phyloP scores from a whole-genome alignment of 2,329 filamentous ascomycete genomes.

The Epicoccum sorghinum region DNA sequence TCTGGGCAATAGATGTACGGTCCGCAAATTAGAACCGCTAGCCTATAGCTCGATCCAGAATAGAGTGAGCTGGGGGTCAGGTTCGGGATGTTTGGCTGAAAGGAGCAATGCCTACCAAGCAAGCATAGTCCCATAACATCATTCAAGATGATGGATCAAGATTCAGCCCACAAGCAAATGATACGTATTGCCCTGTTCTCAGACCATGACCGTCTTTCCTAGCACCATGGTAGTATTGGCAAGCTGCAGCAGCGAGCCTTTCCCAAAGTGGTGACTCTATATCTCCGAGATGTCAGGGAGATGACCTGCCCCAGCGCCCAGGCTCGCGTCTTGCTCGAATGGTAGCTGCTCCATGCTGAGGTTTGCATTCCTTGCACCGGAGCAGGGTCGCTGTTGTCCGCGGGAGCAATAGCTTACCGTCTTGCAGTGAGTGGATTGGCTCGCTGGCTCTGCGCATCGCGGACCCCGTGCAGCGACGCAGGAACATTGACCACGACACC shows the following conservation, averaged over 20 bases:
- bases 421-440: slow-evolving; percentile 37
- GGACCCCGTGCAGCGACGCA: slow-evolving; percentile 49
- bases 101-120: slow-evolving; percentile 46
- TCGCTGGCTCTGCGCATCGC: slow-evolving; percentile 38
- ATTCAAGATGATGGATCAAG: slow-evolving; percentile 46
- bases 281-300: slow-evolving; percentile 50
- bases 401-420: slow-evolving; percentile 30
- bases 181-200: slow-evolving; percentile 53
- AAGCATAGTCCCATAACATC: slow-evolving; percentile 43
- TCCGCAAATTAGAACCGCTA: slow-evolving; percentile 33
- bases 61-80: slow-evolving; percentile 36
- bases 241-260: slow-evolving; percentile 54
- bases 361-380: slow-evolving; percentile 49
- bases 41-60: slow-evolving; percentile 44
- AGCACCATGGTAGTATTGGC: slow-evolving; percentile 55
- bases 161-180: slow-evolving; percentile 54
- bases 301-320: slow-evolving; percentile 45
- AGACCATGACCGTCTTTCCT: slow-evolving; percentile 50
- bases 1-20: slow-evolving; percentile 43
- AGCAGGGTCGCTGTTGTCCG: slow-evolving; percentile 32
- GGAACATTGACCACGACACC: slow-evolving; percentile 50
- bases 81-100: slow-evolving; percentile 49
- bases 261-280: slow-evolving; percentile 50
- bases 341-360: slow-evolving; percentile 43
- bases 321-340: slow-evolving; percentile 43